Evolutionary conservation across 768 basidiomycete species (phyloP), one percentile per base, ranked within the genome.

Genomic region (Boletus sp.): DNA sequence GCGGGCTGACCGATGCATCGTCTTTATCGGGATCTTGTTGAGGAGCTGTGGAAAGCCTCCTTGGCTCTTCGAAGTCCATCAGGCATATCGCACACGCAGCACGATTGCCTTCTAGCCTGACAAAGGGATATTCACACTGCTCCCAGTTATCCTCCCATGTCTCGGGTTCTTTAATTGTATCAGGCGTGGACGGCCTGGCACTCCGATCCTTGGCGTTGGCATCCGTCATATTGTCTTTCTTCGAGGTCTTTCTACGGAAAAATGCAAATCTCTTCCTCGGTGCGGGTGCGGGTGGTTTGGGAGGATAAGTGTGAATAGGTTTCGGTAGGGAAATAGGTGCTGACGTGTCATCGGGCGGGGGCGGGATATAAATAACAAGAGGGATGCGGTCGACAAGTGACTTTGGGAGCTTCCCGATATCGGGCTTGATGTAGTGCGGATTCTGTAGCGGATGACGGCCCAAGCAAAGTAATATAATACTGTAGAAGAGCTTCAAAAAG

Each of bases 41-140:
- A 38, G 53, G 14, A 42, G 30, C 38, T 19, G 52, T 47, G 25
- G 66, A 70, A 37, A 70, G 60, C 50, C 73, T 67, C 61, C 62
- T 77, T 15, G 90, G 90, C 68, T 87, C 87, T 59, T 88, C 87
- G 58, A 91, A 93, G 68, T 93, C 90, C 79, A 87, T 78, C 59
- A 93, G 72, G 67, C 91, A 93, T 50, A 92, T 89, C 25, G 88
- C 88, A 68, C 90, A 93, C 15, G 85, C 82, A 5, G 91, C 91
- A 49, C 90, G 84, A 64, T 93, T 90, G 23, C 83, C 86, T 60
- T 91, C 88, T 35, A 93, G 76, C 40, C 86, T 74, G 34, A 93
- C 88, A 68, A 93, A 92, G 2, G 91, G 90, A 68, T 87, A 87
- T 47, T 85, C 84, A 37, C 81, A 79, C 40, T 79, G 76, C 62